phyloP scores from a whole-genome alignment of 805 yeast genomes.

The Candida loeiensis region DNA sequence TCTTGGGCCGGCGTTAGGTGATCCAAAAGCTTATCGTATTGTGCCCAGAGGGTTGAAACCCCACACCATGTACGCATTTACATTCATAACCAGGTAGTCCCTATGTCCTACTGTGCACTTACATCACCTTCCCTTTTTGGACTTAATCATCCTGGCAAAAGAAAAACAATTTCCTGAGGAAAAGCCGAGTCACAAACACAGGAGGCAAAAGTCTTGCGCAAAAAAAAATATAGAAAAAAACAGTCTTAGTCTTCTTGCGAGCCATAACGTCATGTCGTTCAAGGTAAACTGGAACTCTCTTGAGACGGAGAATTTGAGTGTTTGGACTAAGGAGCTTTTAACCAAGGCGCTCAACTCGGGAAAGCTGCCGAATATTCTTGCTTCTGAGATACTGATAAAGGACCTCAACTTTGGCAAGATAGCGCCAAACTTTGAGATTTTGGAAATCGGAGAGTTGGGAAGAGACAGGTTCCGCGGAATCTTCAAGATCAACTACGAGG shows the following conservation, averaged over 20 bases:
- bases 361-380: constrained; percentile 64
- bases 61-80: too few species aligned
- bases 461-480: constrained; percentile 76
- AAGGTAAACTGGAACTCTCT: constrained; percentile 74
- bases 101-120: background rate
- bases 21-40: too few species aligned
- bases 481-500: constrained; percentile 70
- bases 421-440: constrained; percentile 72
- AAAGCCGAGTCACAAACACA: background rate
- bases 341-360: constrained; percentile 75
- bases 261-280: constrained; percentile 61
- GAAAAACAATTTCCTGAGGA: background rate
- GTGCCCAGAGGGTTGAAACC: too few species aligned
- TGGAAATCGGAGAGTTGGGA: constrained; percentile 80
- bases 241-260: background rate
- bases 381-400: constrained; percentile 63
- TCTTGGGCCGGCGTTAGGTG: too few species aligned
- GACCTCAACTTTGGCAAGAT: constrained; percentile 70
- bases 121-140: constrained; percentile 1
- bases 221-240: background rate
- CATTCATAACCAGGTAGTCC: too few species aligned
- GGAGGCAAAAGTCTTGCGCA: background rate
- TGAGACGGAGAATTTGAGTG: constrained; percentile 58
- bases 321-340: constrained; percentile 61
- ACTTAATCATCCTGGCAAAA: background rate